Evolutionary conservation across 192 early-diverging fungal genomes (phyloP), one percentile per base, ranked within the genome.

Genomic region (Coemansia sp.): DNA sequence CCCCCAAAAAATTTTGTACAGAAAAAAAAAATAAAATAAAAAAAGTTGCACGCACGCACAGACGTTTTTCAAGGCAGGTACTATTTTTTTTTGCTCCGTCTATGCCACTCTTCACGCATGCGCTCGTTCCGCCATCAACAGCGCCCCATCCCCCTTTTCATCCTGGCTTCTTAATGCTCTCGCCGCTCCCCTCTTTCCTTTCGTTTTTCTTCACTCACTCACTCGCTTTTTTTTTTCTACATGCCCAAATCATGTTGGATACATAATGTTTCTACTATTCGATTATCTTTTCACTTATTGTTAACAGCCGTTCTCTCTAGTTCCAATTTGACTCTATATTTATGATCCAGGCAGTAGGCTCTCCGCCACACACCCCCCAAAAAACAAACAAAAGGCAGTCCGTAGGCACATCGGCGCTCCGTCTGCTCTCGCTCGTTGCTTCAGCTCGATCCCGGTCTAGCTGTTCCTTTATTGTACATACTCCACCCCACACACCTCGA

Each of bases 1-100:
- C 14, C 45, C 51, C 51, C 51, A 5, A 54, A 54, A 54, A 19
- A 54, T 17, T 54, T 31, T 54, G 51, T 54, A 54, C 51, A 54
- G 51, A 51, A 20, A 46, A 46, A 47, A 47, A 31, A 49, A 49
- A 49, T n/a, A n/a, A n/a, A n/a, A n/a, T n/a, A n/a, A n/a, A n/a
- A n/a, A 53, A 53, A 32, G 51, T 7, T 54, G 51, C 51, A 54
- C 51, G 24, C 15, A 24, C 47, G 51, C 51, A 54, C 51, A 54
- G 51, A 54, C 51, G 51, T 54, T 54, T 24, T 51, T 14, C 27
- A 54, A 54, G 51, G 51, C 51, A 54, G 29, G 51, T 31, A 51
- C 14, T 43, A 4, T 17, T 54, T 17, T 2, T 24, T 15, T 25
- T 25, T n/a, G n/a, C n/a, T n/a, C n/a, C n/a, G n/a, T n/a, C n/a